Evolutionary conservation across 805 yeast genomes (phyloP), one percentile per base, ranked within the genome.

Genomic region (Kuraishia ogatae): DNA sequence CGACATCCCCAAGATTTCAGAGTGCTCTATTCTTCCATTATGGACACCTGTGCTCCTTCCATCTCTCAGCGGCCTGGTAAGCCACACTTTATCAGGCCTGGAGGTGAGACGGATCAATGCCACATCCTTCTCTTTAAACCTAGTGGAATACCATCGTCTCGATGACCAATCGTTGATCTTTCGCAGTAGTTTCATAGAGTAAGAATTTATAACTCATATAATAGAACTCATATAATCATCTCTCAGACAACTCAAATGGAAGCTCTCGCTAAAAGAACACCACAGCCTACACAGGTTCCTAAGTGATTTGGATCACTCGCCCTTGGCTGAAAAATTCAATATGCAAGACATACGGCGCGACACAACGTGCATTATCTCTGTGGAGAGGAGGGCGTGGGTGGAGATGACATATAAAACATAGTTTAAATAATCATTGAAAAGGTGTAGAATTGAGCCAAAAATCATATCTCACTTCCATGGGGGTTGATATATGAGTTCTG

Each of bases 1-100:
- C n/a, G 61, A 57, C 5, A 66, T 51, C 1, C 75, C 79, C 13
- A 79, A 61, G 17, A 79, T 63, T 21, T 68, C 71, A 7, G 68
- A 67, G 59, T 77, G 81, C 2, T 54, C 53, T 52, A 76, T 61
- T 17, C 48, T 55, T 1, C 72, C 71, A 22, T 63, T 61, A 35
- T 64, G 61, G 2, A 65, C 57, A 19, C 63, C 61, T 26, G 62
- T 56, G 1, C 24, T 54, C 8, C 54, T 48, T 4, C 64, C 67
- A 6, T 58, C 58, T 19, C 55, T 49, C 39, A 73, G 56, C 6
- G 71, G 69, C 39, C 64, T 63, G 2, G 74, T 64, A 2, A 70
- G 57, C 65, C 71, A 70, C 21, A 59, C 61, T 26, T 61, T 61
- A 13, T 63, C 63, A 0, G 69, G 63, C 29, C 64, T 58, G 10